phyloP scores from a whole-genome alignment of 1,284 basidiomycete species.

The Fomitopsis betulina region DNA sequence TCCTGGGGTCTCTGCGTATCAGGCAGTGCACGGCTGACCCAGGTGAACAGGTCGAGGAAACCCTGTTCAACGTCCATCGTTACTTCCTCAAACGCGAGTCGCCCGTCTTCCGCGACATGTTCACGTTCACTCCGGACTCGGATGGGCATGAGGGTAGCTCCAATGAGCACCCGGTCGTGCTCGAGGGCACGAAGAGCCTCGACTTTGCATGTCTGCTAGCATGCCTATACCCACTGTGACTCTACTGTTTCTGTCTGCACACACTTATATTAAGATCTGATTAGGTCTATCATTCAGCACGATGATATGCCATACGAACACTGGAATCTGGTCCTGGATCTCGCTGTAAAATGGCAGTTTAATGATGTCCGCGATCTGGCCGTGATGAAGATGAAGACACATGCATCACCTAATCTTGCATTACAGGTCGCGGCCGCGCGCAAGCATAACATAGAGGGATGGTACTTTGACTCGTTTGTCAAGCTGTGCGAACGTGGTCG shows the following conservation, averaged over 20 bases:
- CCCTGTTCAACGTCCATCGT: slow-evolving; percentile 13
- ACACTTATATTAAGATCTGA: background rate
- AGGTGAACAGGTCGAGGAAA: slow-evolving; percentile 9
- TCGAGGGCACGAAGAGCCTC: background rate
- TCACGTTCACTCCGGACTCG: background rate
- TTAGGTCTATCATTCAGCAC: background rate
- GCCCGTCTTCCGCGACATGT: slow-evolving; percentile 9
- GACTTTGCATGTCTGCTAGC: slow-evolving; percentile 2
- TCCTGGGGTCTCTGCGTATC: background rate
- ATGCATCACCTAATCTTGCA: background rate
- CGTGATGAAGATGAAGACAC: background rate
- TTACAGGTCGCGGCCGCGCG: background rate
- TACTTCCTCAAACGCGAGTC: slow-evolving; percentile 13
- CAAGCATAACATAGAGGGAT: background rate
- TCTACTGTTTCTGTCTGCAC: background rate
- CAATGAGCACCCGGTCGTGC: background rate
- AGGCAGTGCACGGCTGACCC: background rate
- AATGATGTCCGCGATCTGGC: background rate
- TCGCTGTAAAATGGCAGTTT: slow-evolving; percentile 1
- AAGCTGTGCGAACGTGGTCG: background rate
- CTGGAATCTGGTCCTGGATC: background rate
- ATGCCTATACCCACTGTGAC: background rate
- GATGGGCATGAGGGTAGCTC: background rate
- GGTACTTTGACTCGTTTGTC: background rate
- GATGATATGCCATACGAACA: background rate